Evolutionary conservation across 352 stramenopile genomes (phyloP), one percentile per base, ranked within the genome.

Genomic region (Pythium oligandrum): DNA sequence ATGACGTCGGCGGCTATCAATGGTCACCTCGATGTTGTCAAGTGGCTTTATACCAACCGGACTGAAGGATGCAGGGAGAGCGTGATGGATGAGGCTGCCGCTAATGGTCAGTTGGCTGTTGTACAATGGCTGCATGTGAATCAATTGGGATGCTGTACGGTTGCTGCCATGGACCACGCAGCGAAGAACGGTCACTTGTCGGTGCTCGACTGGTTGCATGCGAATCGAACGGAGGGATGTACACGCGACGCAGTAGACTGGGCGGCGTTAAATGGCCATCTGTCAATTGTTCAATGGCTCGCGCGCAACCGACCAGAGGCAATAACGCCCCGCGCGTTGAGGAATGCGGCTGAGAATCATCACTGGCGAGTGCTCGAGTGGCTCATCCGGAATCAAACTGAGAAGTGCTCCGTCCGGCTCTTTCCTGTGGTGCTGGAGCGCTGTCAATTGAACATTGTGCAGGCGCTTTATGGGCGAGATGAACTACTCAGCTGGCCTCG

Each of bases 41-140:
- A 53, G n/a, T 59, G 40, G 53, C 53, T 59, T 6, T 35, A 59
- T 38, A 31, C 11, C 6, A 55, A 59, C 32, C 8, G 43, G 7
- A 3, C 8, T 17, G 44, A 43, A 10, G 42, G 34, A 3, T 59
- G 53, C 42, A 46, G 42, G 4, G 4, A 7, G 10, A 32, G 1
- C 17, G 53, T 43, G 4, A 59, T 59, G 53, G 53, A 55, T 31
- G 36, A 17, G 11, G 53, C 53, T 12, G 53, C 53, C 2, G 32
- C 8, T 6, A 51, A 59, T 35, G 53, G 53, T 4, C 46, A 55
- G 33, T 17, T 55, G 4, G n/a, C 42, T 8, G 39, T 54, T 17
- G 44, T 60, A 3, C 17, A 48, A 37, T 55, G 30, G 44, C 33
- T 60, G 11, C 5, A 60, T 45, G 12, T 31, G 9, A 10, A 55